Evolutionary conservation across 2,329 filamentous ascomycete species (phyloP).

Genomic region (Nemania serpens): DNA sequence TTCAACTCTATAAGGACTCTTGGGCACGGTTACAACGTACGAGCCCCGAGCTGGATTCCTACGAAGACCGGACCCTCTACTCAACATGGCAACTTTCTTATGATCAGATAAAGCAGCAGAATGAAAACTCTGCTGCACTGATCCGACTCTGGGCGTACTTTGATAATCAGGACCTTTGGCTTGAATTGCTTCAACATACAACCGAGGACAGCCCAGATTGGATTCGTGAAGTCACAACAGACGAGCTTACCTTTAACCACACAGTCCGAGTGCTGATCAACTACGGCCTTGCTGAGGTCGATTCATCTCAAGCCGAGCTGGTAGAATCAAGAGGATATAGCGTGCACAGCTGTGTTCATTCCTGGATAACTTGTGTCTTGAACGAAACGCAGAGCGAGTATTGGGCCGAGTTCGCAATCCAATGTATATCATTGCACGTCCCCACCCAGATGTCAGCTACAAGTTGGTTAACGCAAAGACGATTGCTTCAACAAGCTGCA

Average conservation of each 20-base stretch:
- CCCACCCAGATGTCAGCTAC: background rate
- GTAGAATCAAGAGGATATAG: constrained; percentile 17
- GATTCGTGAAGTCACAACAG: constrained; percentile 8
- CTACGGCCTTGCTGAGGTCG: constrained; percentile 17
- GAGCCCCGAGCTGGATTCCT: constrained; percentile 11
- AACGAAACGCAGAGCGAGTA: background rate
- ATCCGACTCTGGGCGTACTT: constrained; percentile 22
- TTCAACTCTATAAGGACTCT: constrained; percentile 12
- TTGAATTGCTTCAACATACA: constrained; percentile 15
- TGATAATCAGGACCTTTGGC: constrained; percentile 12
- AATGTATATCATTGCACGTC: constrained; percentile 8
- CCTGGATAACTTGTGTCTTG: constrained; percentile 13
- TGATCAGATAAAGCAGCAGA: constrained; percentile 7
- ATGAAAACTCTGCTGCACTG: constrained; percentile 2
- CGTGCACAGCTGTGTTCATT: constrained; percentile 15
- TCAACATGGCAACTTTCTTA: constrained; percentile 18
- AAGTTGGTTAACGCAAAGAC: constrained; percentile 5
- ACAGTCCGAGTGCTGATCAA: background rate
- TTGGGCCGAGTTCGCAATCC: background rate
- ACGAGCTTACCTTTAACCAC: constrained; percentile 13
- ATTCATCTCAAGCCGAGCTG: background rate
- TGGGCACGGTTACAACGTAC: constrained; percentile 8
- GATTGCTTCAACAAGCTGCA: constrained; percentile 14
- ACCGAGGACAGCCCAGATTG: background rate
- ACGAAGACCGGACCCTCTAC: constrained; percentile 16